Base-by-base conservation (phyloP, 805 yeast genomes). In the Martiniozyma abietophila region DNA sequence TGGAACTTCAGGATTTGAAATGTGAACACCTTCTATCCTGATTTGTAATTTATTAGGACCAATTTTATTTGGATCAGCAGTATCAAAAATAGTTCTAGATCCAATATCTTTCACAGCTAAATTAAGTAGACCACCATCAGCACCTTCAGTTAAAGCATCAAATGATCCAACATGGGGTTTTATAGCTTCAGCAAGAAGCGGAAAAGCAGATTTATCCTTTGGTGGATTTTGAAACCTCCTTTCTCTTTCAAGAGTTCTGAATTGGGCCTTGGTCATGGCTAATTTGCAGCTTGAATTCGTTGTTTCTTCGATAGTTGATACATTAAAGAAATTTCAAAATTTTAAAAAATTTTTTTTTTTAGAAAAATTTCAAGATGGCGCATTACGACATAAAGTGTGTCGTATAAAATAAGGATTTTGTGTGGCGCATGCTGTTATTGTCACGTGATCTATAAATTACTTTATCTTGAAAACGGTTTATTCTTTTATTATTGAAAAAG, bases 101-200 rank as follows among this genome's bases (percentile, higher is more conserved):
- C 97, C 98, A 41, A 92, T 85, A 52, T 92, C 97, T 49, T 79
- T 69, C 30, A 80, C 94, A 2, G 82, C 96, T 33, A 80, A 62
- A 55, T 88, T 85, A 40, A 92, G 65, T 18, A 92, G 58, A 5
- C 96, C 96, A 30, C 89, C 94, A 28, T 67, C 76, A 17, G 82
- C 75, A 28, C 95, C 95, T 39, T 83, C 94, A 17, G 95, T 82
- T 38, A 92, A 66, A 5, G 96, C 96, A 66, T 92, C 81, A 68
- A 92, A 92, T 2, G 97, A 89, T 7, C 95, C 96, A 36, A 92
- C 73, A 56, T 92, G 98, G 5, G 98, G 98, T 38, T 76, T 75
- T 26, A 92, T 92, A 11, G 98, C 97, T 43, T 85, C 95, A 39
- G 72, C 71, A 24, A 92, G 68, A 26, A 86, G 61, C 11, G 96